Evolutionary conservation across 1,284 basidiomycete species (phyloP).

Genomic region (Pseudozyma hubeiensis): DNA sequence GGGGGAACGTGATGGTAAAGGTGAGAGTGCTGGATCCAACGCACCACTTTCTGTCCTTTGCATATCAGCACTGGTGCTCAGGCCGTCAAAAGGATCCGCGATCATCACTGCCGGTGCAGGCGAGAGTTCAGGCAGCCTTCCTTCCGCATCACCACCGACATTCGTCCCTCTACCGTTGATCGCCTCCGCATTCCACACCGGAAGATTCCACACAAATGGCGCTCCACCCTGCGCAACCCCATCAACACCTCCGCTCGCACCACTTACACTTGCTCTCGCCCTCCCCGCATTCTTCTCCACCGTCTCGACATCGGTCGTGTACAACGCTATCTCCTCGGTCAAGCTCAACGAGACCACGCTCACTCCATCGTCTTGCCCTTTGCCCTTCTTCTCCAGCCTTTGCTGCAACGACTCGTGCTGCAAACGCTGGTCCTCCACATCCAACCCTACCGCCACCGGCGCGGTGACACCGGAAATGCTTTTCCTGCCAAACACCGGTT

Average conservation of each 20-base stretch:
- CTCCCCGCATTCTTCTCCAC: constrained; percentile 8
- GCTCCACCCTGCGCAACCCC: neutral
- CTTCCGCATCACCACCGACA: neutral
- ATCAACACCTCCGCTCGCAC: neutral
- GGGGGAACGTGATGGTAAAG: neutral
- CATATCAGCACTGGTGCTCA: constrained; percentile 4
- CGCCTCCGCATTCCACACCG: constrained; percentile 10
- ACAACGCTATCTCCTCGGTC: constrained; percentile 47
- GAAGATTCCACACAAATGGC: constrained; percentile 22
- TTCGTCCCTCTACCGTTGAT: neutral
- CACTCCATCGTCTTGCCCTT: neutral
- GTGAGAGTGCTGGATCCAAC: constrained; percentile 24
- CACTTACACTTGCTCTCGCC: constrained; percentile 6
- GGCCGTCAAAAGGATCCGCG: constrained; percentile 18
- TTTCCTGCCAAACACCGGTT: constrained; percentile 2
- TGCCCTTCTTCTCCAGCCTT: neutral
- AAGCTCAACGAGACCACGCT: constrained; percentile 28
- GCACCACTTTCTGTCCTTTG: constrained; percentile 31
- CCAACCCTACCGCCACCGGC: constrained; percentile 9
- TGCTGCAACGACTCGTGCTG: constrained; percentile 3
- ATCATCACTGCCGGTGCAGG: constrained; percentile 30
- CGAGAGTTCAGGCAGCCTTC: constrained; percentile 13
- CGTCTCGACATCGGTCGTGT: constrained; percentile 23
- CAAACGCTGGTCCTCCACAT: constrained; percentile 14
- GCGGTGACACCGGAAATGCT: neutral